phyloP scores from a whole-genome alignment of 192 early-diverging fungal genomes.

The Kickxella alabastrina region DNA sequence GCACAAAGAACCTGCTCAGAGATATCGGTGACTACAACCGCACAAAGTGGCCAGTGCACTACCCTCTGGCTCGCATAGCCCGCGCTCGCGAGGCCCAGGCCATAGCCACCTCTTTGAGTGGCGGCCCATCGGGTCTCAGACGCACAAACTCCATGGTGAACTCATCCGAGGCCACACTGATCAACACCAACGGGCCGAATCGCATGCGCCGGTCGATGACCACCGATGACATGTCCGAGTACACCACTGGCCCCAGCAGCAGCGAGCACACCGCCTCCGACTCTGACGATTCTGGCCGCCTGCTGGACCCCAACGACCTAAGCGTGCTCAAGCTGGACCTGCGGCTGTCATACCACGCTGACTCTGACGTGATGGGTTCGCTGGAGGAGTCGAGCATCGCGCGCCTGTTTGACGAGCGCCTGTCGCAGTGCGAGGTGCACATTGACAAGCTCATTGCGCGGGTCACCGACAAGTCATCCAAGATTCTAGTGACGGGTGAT shows the following conservation, averaged over 20 bases:
- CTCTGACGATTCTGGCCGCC: not conserved
- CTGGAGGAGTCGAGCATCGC: constrained; percentile 69
- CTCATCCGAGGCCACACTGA: constrained; percentile 15
- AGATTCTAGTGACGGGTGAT: constrained; percentile 96
- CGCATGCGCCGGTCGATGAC: constrained; percentile 34
- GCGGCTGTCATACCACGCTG: constrained; percentile 60
- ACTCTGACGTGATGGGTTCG: constrained; percentile 59
- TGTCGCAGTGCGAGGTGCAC: constrained; percentile 66
- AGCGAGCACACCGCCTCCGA: constrained; percentile 10
- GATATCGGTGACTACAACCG: constrained; percentile 70
- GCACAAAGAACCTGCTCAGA: constrained; percentile 60
- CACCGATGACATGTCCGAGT: constrained; percentile 15
- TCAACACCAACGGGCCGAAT: constrained; percentile 6
- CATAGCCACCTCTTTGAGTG: not conserved
- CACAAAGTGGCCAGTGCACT: constrained; percentile 61
- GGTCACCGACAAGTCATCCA: constrained; percentile 85
- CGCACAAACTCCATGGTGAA: constrained; percentile 31
- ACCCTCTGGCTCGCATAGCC: constrained; percentile 53
- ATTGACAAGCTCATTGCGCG: constrained; percentile 80
- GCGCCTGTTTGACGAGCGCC: constrained; percentile 64
- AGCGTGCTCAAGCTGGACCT: constrained; percentile 66
- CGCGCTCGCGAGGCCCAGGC: constrained; percentile 4
- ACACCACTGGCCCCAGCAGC: not conserved
- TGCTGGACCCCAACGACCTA: constrained; percentile 32
- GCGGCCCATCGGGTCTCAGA: constrained; percentile 13